phyloP scores from a whole-genome alignment of 306 rosid species.

The Vigna nakashimae region DNA sequence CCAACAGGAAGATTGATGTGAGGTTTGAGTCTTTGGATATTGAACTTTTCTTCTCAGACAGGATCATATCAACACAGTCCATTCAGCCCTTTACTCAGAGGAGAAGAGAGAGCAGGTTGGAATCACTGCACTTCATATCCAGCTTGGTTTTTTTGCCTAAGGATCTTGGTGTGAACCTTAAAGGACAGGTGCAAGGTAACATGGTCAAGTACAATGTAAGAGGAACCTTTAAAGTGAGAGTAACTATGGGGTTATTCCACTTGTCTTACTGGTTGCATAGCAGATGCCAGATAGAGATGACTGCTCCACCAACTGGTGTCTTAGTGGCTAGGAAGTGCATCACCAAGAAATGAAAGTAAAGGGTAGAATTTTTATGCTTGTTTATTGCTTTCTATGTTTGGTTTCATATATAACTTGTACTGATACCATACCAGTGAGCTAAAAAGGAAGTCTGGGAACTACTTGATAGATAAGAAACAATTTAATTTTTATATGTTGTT shows the following conservation, averaged over 20 bases:
- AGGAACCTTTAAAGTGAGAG: constrained; percentile 72
- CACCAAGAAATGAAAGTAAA: constrained; percentile 63
- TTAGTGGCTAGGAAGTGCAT: constrained; percentile 70
- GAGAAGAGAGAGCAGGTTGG: constrained; percentile 60
- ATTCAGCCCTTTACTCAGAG: constrained; percentile 69
- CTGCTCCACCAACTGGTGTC: constrained; percentile 81
- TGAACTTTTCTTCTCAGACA: constrained; percentile 69
- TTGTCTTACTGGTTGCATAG: constrained; percentile 70
- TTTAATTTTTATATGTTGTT: background rate
- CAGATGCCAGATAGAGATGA: constrained; percentile 78
- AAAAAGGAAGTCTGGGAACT: too few relatives aligned
- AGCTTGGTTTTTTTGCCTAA: constrained; percentile 84
- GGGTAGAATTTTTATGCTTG: constrained; percentile 12
- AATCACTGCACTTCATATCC: constrained; percentile 71
- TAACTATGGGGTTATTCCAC: constrained; percentile 65
- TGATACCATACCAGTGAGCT: background rate
- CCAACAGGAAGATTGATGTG: constrained; percentile 68
- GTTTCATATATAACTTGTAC: constrained; percentile 33
- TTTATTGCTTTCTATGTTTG: constrained; percentile 25
- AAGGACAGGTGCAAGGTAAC: constrained; percentile 67
- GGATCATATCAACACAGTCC: constrained; percentile 71
- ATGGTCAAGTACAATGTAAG: constrained; percentile 63
- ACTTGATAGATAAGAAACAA: too few relatives aligned
- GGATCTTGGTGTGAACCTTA: constrained; percentile 66
- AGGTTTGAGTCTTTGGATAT: constrained; percentile 66